Percentiles rank a stretch among this genome's conserved stretches.
Conservation (phyloP, 2,329 filamentous ascomycete genomes). For the Ophiobolus disseminans region DNA sequence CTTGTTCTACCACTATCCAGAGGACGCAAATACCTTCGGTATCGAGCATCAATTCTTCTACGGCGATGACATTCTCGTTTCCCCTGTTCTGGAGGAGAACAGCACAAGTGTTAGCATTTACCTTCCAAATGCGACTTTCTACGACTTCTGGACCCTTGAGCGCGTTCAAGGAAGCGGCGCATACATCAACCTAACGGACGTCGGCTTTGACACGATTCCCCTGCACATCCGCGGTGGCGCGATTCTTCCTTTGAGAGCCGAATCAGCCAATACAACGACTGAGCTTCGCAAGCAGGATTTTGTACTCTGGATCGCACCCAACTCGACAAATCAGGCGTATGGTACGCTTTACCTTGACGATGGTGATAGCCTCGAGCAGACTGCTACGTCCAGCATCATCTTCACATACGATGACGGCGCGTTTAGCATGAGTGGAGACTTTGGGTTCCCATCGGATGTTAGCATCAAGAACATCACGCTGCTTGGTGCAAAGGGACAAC, state of each 20-base stretch:
- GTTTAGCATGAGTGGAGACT: constrained; percentile 62
- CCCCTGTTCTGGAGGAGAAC: constrained; percentile 62
- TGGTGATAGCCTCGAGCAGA: constrained; percentile 70
- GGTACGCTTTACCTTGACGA: constrained; percentile 80
- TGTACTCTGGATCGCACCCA: constrained; percentile 73
- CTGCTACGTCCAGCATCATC: constrained; percentile 61
- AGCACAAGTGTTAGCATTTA: constrained; percentile 62
- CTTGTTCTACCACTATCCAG: constrained; percentile 73
- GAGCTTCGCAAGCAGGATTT: constrained; percentile 72
- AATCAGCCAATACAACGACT: constrained; percentile 66
- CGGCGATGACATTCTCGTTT: constrained; percentile 63
- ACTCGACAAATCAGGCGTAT: constrained; percentile 65
- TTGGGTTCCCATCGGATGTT: constrained; percentile 55
- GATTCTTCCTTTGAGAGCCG: constrained; percentile 66
- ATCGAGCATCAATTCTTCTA: constrained; percentile 66
- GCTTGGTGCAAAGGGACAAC: constrained; percentile 45
- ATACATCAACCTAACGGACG: constrained; percentile 54
- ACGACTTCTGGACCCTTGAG: constrained; percentile 64
- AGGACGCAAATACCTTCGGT: constrained; percentile 59
- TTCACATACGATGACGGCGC: constrained; percentile 66
- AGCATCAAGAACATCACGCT: constrained; percentile 38
- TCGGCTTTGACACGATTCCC: constrained; percentile 64
- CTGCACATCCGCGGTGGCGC: constrained; percentile 70
- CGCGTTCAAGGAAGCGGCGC: constrained; percentile 57
- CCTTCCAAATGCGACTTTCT: constrained; percentile 65